Conservation (phyloP, 108 stramenopile genomes). For the Skeletonema potamos region DNA sequence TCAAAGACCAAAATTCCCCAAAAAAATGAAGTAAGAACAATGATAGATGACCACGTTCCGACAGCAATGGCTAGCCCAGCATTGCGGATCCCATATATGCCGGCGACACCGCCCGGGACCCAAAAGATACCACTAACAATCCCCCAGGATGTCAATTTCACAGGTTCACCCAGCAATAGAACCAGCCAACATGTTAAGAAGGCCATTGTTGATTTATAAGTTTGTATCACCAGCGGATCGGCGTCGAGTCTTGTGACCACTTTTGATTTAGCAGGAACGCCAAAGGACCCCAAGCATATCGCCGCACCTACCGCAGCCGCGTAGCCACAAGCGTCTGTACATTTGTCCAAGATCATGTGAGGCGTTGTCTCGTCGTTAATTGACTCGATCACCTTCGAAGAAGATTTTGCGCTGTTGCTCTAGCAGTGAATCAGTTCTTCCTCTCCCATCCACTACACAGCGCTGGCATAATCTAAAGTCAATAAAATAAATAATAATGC, state of each 20-base stretch:
- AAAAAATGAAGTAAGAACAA: conserved; percentile 64
- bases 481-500: too few relatives aligned
- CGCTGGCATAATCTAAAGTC: too few relatives aligned
- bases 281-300: conserved; percentile 57
- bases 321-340: conserved; percentile 57
- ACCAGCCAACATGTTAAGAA: conserved; percentile 68
- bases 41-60: conserved; percentile 70
- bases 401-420: too few relatives aligned
- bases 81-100: conserved; percentile 63
- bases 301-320: conserved; percentile 53
- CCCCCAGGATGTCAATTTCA: conserved; percentile 74
- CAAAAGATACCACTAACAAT: conserved; percentile 73
- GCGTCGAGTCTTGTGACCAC: conserved; percentile 52
- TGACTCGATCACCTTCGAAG: too few relatives aligned
- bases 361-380: neutral
- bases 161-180: conserved; percentile 41
- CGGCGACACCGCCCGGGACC: conserved; percentile 59
- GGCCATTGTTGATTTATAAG: conserved; percentile 55
- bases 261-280: conserved; percentile 62
- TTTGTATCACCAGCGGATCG: conserved; percentile 61
- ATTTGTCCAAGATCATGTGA: conserved; percentile 14
- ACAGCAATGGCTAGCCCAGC: conserved; percentile 73
- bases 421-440: too few relatives aligned
- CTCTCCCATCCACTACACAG: neutral
- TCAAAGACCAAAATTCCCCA: conserved; percentile 64